These are phyloP conservation scores for Oxyria digyna DNA, from an alignment of 148 eudicot species.

Conservation along the genomic window DNA sequence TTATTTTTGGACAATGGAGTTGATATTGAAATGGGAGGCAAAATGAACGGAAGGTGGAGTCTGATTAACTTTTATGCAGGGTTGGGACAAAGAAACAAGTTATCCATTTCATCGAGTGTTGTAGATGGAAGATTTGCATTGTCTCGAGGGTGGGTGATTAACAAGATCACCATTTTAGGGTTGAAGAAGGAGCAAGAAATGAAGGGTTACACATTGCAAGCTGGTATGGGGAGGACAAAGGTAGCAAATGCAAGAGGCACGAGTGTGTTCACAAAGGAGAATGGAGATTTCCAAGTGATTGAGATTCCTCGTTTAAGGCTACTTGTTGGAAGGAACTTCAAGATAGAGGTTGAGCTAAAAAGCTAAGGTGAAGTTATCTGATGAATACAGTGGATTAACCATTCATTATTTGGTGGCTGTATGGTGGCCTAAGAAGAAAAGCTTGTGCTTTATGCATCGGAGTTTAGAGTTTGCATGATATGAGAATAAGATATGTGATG, in stretches of 20 bases:
- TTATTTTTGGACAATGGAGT: constrained; percentile 46
- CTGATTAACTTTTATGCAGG: constrained; percentile 19
- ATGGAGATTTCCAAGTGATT: not conserved
- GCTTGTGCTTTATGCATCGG: not conserved
- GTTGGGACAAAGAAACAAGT: not conserved
- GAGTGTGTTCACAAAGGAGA: not conserved
- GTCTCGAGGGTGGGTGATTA: constrained; percentile 1
- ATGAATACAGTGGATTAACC: not conserved
- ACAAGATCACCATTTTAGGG: constrained; percentile 8
- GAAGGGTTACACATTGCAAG: not conserved
- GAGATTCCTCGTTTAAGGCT: not conserved
- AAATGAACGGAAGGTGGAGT: constrained; percentile 17
- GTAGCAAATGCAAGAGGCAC: not conserved
- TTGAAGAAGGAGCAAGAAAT: not conserved
- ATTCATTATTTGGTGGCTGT: not conserved
- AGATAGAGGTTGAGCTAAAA: not conserved
- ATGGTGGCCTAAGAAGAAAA: not conserved
- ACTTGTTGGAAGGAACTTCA: constrained; percentile 4
- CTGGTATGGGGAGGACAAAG: not conserved
- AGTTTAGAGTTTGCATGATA: not conserved
- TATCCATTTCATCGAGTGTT: not conserved
- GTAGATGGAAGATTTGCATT: constrained; percentile 6
- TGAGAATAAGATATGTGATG: not conserved
- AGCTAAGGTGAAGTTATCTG: not conserved
- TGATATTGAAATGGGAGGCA: constrained; percentile 29